Evolutionary conservation across 371 early-diverging fungal species (phyloP).

Genomic region (Syncephalis plumigaleata): DNA sequence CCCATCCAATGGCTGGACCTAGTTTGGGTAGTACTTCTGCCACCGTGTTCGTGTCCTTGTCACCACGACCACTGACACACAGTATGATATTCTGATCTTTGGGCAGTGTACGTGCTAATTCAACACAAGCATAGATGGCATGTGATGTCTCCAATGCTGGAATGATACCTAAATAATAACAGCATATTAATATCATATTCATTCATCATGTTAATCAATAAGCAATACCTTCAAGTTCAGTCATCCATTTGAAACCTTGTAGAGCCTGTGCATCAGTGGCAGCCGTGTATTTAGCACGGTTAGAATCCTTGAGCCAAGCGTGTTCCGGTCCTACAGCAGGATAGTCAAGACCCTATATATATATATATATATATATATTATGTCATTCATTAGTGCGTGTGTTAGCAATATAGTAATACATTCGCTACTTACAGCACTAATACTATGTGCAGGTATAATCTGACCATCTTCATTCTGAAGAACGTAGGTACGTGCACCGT

Average conservation of each 20-base stretch:
- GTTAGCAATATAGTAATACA: too few relatives aligned
- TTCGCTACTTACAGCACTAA: slow-evolving; percentile 48
- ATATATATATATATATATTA: too few relatives aligned
- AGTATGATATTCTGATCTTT: slow-evolving; percentile 72
- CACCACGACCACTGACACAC: slow-evolving; percentile 88
- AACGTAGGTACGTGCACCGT: slow-evolving; percentile 87
- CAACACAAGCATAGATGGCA: slow-evolving; percentile 68
- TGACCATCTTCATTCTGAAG: slow-evolving; percentile 88
- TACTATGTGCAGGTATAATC: slow-evolving; percentile 86
- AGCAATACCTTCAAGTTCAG: slow-evolving; percentile 85
- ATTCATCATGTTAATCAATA: slow-evolving; percentile 16
- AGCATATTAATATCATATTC: not conserved
- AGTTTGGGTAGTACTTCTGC: slow-evolving; percentile 76
- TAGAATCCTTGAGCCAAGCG: slow-evolving; percentile 73
- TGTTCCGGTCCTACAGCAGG: slow-evolving; percentile 97
- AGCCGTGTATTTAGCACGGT: slow-evolving; percentile 70
- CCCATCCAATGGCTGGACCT: slow-evolving; percentile 90
- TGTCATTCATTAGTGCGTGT: too few relatives aligned
- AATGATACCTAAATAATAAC: slow-evolving; percentile 38
- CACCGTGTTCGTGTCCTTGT: slow-evolving; percentile 92
- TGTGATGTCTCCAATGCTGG: slow-evolving; percentile 92
- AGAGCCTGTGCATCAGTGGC: slow-evolving; percentile 77
- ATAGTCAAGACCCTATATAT: slow-evolving; percentile 67
- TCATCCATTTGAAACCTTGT: slow-evolving; percentile 69
- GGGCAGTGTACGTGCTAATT: slow-evolving; percentile 58